phyloP scores from a whole-genome alignment of 768 basidiomycete species.

The Boletus subcaerulescens region DNA sequence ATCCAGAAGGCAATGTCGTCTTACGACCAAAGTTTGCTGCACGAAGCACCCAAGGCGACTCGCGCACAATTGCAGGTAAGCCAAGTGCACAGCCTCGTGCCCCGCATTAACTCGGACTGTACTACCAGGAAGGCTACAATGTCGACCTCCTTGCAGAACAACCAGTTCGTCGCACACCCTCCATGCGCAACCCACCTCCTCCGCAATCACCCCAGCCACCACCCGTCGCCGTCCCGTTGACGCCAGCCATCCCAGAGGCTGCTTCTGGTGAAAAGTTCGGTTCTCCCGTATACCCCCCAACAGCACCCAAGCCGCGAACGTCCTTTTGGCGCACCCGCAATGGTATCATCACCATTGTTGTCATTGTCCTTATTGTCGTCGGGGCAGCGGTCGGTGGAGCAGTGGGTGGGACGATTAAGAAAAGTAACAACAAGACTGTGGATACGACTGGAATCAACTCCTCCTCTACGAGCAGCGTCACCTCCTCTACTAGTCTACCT shows the following conservation, averaged over 20 bases:
- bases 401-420: constrained; percentile 48
- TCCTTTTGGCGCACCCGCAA: constrained; percentile 52
- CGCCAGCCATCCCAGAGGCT: constrained; percentile 8
- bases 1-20: constrained; percentile 22
- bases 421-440: constrained; percentile 12
- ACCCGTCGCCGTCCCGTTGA: constrained; percentile 10
- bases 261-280: constrained; percentile 13
- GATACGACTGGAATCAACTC: not conserved
- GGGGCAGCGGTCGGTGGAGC: constrained; percentile 57
- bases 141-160: constrained; percentile 40
- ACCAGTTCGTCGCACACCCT: constrained; percentile 22
- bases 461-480: not conserved
- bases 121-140: constrained; percentile 50
- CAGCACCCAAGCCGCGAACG: not conserved
- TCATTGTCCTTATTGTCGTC: constrained; percentile 41
- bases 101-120: not conserved
- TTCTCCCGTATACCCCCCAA: not conserved
- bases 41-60: constrained; percentile 40
- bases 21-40: constrained; percentile 42
- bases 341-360: constrained; percentile 39
- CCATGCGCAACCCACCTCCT: constrained; percentile 18
- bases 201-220: constrained; percentile 8
- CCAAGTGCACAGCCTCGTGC: constrained; percentile 21
- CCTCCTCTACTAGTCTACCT: not conserved
- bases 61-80: constrained; percentile 42